phyloP scores from a whole-genome alignment of 495 filamentous ascomycete genomes.

The Aspergillus heteromorphus region DNA sequence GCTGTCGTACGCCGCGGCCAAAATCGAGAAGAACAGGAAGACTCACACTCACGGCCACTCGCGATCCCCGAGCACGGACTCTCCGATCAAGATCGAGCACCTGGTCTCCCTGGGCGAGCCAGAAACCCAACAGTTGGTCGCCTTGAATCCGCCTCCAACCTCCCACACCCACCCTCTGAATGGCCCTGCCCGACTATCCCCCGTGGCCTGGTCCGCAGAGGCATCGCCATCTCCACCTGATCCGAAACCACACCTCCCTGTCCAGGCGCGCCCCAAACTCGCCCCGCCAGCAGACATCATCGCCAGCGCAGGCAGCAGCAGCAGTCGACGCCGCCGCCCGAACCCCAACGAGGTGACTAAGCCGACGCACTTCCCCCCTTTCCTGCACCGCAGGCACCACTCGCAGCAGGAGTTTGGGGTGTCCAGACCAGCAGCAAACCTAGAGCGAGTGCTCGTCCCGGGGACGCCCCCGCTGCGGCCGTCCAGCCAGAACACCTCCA shows the following conservation, averaged over 20 bases:
- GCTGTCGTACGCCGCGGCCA: constrained; percentile 83
- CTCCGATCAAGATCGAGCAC: background rate
- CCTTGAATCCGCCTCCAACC: constrained; percentile 9
- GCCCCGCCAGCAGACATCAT: constrained; percentile 57
- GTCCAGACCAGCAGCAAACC: constrained; percentile 13
- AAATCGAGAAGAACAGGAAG: constrained; percentile 83
- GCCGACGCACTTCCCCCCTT: constrained; percentile 17
- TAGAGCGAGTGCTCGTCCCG: constrained; percentile 21
- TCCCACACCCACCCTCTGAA: constrained; percentile 2
- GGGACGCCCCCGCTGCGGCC: constrained; percentile 32
- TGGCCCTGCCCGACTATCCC: constrained; percentile 8
- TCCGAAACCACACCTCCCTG: background rate
- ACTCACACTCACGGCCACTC: constrained; percentile 59
- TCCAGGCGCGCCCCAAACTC: constrained; percentile 33
- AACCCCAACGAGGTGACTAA: constrained; percentile 34
- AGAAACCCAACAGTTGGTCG: constrained; percentile 6
- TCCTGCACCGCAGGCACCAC: constrained; percentile 30
- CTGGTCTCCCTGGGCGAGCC: background rate
- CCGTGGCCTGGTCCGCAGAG: constrained; percentile 6
- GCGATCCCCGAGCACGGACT: constrained; percentile 38
- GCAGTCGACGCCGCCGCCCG: constrained; percentile 28
- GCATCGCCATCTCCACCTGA: constrained; percentile 15
- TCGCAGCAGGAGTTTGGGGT: constrained; percentile 31
- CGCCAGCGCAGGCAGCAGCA: constrained; percentile 20
- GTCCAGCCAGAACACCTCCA: constrained; percentile 18